Percentiles rank a stretch among this genome's conserved stretches.
These are phyloP conservation scores for Rosa lucieae DNA, from an alignment of 306 rosid species.

Conservation along the genomic window DNA sequence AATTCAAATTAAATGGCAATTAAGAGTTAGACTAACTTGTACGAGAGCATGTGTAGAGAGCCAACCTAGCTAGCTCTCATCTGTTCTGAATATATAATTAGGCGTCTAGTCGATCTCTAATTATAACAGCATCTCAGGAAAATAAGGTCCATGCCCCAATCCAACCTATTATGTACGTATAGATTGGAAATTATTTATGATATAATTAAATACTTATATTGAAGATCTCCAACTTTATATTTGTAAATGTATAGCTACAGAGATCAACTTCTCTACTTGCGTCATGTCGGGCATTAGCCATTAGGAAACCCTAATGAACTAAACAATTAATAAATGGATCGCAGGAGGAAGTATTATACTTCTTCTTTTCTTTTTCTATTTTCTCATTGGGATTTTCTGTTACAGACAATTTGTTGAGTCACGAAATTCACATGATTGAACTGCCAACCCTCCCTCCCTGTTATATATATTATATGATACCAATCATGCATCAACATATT, in stretches of 20 bases:
- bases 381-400: background rate
- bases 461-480: background rate
- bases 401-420: slow-evolving; percentile 47
- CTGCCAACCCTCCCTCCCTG: slow-evolving; percentile 37
- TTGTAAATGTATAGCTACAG: background rate
- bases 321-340: background rate
- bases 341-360: background rate
- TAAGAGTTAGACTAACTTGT: background rate
- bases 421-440: slow-evolving; percentile 60
- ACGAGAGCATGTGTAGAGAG: too few species aligned
- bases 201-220: too few species aligned
- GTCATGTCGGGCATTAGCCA: too few species aligned
- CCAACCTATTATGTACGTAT: background rate
- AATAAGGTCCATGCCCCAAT: too few species aligned
- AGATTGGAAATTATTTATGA: background rate
- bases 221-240: background rate
- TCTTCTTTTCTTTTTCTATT: background rate
- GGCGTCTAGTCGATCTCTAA: background rate
- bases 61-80: too few species aligned
- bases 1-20: background rate
- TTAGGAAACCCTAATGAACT: background rate
- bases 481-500: background rate
- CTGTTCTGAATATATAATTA: too few species aligned
- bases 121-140: background rate
- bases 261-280: background rate